Conservation (phyloP, 2,329 filamentous ascomycete genomes). For the Neodidymelliopsis sp. region DNA sequence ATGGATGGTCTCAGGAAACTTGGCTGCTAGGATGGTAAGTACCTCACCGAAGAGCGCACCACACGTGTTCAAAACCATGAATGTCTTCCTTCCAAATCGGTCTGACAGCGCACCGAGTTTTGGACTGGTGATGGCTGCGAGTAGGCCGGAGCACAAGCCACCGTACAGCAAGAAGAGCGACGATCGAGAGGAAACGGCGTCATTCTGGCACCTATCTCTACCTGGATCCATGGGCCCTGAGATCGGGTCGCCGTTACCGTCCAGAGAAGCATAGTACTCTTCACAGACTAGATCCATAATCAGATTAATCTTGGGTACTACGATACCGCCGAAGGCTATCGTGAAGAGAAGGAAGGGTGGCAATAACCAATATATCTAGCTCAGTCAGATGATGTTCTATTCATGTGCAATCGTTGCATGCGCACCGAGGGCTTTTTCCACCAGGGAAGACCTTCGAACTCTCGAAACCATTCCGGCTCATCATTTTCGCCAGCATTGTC, state of each 20-base stretch:
- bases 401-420: not conserved
- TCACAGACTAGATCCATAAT: slow-evolving; percentile 85
- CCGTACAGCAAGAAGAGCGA: slow-evolving; percentile 80
- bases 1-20: slow-evolving; percentile 73
- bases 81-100: slow-evolving; percentile 77
- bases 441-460: slow-evolving; percentile 53
- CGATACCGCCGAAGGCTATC: slow-evolving; percentile 82
- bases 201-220: slow-evolving; percentile 73
- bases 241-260: slow-evolving; percentile 45
- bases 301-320: slow-evolving; percentile 88
- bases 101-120: slow-evolving; percentile 87
- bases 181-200: slow-evolving; percentile 78
- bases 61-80: slow-evolving; percentile 75
- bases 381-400: slow-evolving; percentile 17
- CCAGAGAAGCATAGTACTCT: slow-evolving; percentile 74
- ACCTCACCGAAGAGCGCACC: slow-evolving; percentile 79
- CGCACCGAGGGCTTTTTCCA: slow-evolving; percentile 61
- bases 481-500: slow-evolving; percentile 14
- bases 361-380: slow-evolving; percentile 81
- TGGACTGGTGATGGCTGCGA: slow-evolving; percentile 83
- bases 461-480: slow-evolving; percentile 42
- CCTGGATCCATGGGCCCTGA: slow-evolving; percentile 49
- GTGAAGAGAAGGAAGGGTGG: slow-evolving; percentile 82
- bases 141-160: slow-evolving; percentile 74
- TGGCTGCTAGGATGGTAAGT: slow-evolving; percentile 79